Evolutionary conservation across 164 flowering plant genomes (phyloP).

Genomic region (Dillenia suffruticosa): DNA sequence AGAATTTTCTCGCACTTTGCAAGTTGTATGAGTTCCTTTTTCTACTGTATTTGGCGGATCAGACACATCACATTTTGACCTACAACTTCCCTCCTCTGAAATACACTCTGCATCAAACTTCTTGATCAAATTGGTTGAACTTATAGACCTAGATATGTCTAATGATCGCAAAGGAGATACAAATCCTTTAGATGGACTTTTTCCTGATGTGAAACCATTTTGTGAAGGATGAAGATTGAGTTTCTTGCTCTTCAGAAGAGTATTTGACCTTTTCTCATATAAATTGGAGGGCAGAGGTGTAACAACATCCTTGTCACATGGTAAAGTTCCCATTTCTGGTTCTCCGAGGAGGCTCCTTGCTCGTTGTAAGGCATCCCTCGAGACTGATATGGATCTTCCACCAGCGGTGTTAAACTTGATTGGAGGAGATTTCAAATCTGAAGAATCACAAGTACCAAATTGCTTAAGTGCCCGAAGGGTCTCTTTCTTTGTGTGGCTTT

Average conservation of each 20-base stretch:
- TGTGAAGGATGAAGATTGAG: conserved; percentile 21
- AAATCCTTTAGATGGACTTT: conserved; percentile 22
- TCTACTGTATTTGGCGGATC: conserved; percentile 18
- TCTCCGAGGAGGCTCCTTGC: conserved; percentile 91
- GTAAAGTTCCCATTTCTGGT: conserved; percentile 42
- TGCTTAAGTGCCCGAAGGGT: conserved; percentile 17
- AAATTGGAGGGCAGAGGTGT: conserved; percentile 20
- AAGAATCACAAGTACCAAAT: conserved; percentile 15
- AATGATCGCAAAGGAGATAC: conserved; percentile 36
- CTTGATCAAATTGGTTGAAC: conserved; percentile 38
- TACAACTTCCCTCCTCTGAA: conserved; percentile 7
- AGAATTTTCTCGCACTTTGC: conserved; percentile 14
- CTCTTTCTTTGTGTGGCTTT: conserved; percentile 16
- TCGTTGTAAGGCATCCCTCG: conserved; percentile 80
- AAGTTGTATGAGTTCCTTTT: conserved; percentile 6
- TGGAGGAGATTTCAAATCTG: conserved; percentile 42
- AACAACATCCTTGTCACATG: conserved; percentile 27
- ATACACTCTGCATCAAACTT: conserved; percentile 42
- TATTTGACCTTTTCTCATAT: conserved; percentile 13
- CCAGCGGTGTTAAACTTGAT: conserved; percentile 89
- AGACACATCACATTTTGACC: conserved; percentile 10
- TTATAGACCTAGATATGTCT: conserved; percentile 13
- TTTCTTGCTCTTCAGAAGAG: conserved; percentile 28
- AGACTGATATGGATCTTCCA: conserved; percentile 86
- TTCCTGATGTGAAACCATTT: conserved; percentile 20